A percentile compares a stretch with the other conserved stretches of the same genome.
These are phyloP conservation scores for Penicillium turbatum DNA, from an alignment of 495 filamentous ascomycete genomes.

Conservation along the genomic window DNA sequence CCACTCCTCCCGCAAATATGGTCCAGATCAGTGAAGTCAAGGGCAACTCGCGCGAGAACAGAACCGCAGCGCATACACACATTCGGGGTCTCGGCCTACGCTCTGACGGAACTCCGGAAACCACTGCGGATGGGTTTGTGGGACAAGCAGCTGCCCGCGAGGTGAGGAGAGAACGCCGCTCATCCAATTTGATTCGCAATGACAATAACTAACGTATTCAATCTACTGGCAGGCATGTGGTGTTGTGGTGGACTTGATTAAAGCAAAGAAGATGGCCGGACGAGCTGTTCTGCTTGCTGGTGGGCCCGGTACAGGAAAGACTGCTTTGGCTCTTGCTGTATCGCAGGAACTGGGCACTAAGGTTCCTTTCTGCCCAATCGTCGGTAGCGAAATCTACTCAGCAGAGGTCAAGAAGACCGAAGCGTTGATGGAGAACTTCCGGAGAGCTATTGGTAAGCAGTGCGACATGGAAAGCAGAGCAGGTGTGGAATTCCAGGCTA, in stretches of 20 bases:
- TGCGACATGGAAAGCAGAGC: neutral
- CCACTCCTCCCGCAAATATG: conserved; percentile 51
- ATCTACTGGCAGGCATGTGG: conserved; percentile 68
- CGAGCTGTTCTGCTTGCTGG: conserved; percentile 89
- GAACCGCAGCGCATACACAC: conserved; percentile 94
- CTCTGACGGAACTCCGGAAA: conserved; percentile 75
- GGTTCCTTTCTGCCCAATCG: conserved; percentile 95
- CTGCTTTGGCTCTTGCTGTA: conserved; percentile 88
- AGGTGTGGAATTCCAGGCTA: conserved; percentile 12
- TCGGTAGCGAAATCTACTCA: conserved; percentile 94
- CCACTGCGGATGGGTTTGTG: conserved; percentile 73
- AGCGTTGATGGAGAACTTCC: conserved; percentile 97
- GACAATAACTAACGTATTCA: conserved; percentile 11
- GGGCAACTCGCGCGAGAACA: conserved; percentile 88
- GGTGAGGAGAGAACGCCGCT: conserved; percentile 39
- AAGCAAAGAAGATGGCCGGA: conserved; percentile 93
- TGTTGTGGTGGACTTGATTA: conserved; percentile 90
- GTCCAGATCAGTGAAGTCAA: conserved; percentile 96
- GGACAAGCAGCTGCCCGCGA: conserved; percentile 87
- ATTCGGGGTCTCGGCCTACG: conserved; percentile 90
- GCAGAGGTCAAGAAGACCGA: conserved; percentile 99
- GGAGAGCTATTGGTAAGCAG: conserved; percentile 77
- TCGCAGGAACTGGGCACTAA: conserved; percentile 94
- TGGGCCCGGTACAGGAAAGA: conserved; percentile 93
- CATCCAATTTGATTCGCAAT: neutral